Base-by-base conservation (phyloP, 768 basidiomycete species). In the Kwoniella sp. region DNA sequence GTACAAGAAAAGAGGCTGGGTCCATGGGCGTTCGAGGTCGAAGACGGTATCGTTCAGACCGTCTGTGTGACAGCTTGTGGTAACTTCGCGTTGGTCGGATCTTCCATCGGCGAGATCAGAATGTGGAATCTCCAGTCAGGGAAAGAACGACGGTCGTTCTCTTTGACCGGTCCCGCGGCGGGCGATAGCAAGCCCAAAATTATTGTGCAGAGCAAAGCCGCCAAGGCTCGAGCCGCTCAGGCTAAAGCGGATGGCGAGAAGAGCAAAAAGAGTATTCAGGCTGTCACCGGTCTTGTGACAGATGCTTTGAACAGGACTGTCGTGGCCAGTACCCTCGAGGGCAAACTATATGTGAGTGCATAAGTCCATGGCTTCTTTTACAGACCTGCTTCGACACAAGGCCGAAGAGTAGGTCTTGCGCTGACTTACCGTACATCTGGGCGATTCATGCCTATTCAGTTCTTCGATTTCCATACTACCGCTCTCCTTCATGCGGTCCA, bases 71-170 rank as follows among this genome's bases (percentile, higher is more conserved):
- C 93, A 2, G 90, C 92, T 0, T 99, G 96, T 76, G 96, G 96
- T 8, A 98, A 98, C 75, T 99, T 97, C 76, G 92, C 90, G 29
- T 80, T 98, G 12, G 92, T 87, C 2, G 88, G 92, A 26, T 89
- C 90, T 0, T 90, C 91, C 1, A 88, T 86, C 0, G 85, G 84
- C 26, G 71, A 79, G 48, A 89, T 98, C 41, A 81, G 87, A 63
- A 89, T 94, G 89, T 98, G 92, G 90, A 99, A 97, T 77, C 87
- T 99, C 88, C 95, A 99, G 80, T 93, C 91, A 2, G 96, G 96
- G 1, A 85, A 93, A 63, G 86, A 86, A 71, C 85, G 95, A 51
- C 91, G 90, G 81, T 84, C 85, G 1, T 97, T 91, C 78, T 82
- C 84, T 66, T 74, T 95, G 3, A 69, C 58, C 22, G 79, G 79